Conservation (phyloP, 805 yeast species). For the Yarrowia sp. region DNA sequence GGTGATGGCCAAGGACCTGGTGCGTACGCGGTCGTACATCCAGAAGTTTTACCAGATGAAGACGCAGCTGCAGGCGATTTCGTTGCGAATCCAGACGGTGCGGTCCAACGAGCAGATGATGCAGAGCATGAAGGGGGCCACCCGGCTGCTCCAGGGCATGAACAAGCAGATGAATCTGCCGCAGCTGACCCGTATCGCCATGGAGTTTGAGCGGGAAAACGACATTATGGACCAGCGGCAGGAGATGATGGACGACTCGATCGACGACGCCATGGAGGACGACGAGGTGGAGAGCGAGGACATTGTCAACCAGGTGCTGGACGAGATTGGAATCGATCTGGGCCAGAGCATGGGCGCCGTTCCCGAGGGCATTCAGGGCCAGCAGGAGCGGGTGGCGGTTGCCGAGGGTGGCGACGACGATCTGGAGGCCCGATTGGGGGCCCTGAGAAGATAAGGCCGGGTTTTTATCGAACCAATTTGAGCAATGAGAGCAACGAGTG, state of each 20-base stretch:
- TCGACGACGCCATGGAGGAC: slow-evolving; percentile 94
- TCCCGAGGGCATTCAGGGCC: slow-evolving; percentile 53
- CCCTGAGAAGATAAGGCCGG: slow-evolving; percentile 64
- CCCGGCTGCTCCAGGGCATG: slow-evolving; percentile 75
- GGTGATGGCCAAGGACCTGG: slow-evolving; percentile 94
- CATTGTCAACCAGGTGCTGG: slow-evolving; percentile 87
- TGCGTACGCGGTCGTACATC: slow-evolving; percentile 82
- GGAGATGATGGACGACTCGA: slow-evolving; percentile 98
- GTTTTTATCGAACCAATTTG: too few species aligned
- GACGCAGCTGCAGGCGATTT: slow-evolving; percentile 94
- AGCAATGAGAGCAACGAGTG: too few species aligned
- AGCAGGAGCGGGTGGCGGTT: slow-evolving; percentile 59
- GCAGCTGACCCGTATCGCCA: slow-evolving; percentile 84
- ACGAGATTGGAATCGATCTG: slow-evolving; percentile 93
- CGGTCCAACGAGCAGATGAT: slow-evolving; percentile 96
- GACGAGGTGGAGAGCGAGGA: slow-evolving; percentile 84
- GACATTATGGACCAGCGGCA: slow-evolving; percentile 98
- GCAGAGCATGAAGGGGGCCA: slow-evolving; percentile 91
- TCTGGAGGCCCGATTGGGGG: slow-evolving; percentile 84
- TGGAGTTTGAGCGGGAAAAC: slow-evolving; percentile 93
- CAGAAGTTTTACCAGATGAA: slow-evolving; percentile 91
- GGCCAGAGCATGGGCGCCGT: slow-evolving; percentile 56
- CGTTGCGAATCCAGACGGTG: slow-evolving; percentile 89
- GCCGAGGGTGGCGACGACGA: slow-evolving; percentile 77
- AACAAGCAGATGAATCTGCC: slow-evolving; percentile 90